Evolutionary conservation across 208 protist species (phyloP).

Genomic region (Crithidia thermophila): DNA sequence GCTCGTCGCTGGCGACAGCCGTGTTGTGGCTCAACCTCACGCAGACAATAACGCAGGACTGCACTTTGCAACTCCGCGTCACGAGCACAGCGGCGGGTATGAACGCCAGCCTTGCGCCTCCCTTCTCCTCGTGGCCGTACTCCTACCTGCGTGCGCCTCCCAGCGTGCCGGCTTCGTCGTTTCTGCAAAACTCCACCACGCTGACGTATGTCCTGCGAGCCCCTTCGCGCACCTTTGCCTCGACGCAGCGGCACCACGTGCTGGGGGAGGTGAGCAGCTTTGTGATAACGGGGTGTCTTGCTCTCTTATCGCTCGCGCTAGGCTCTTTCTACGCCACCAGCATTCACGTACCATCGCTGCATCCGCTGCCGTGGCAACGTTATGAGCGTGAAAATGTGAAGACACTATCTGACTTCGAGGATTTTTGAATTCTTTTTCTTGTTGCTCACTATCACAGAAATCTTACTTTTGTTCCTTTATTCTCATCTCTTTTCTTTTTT

Average conservation of each 20-base stretch:
- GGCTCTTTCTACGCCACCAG: not conserved
- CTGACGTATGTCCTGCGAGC: constrained; percentile 12
- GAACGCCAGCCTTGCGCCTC: constrained; percentile 3
- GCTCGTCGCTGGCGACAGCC: constrained; percentile 13
- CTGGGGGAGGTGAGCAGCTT: constrained; percentile 22
- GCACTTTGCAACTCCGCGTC: constrained; percentile 16
- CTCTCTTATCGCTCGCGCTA: constrained; percentile 1
- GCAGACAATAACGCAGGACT: constrained; percentile 5
- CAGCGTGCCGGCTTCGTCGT: constrained; percentile 6
- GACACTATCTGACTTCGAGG: not conserved
- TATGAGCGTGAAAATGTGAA: constrained; percentile 17
- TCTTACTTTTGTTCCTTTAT: not conserved
- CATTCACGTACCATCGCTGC: constrained; percentile 10
- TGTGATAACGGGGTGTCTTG: constrained; percentile 12
- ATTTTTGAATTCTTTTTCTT: not conserved
- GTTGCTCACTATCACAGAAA: not conserved
- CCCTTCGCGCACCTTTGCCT: not conserved
- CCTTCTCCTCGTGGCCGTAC: constrained; percentile 27
- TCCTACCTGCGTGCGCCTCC: constrained; percentile 16
- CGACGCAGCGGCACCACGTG: not conserved
- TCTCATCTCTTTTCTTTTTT: not conserved
- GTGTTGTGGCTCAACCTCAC: constrained; percentile 24
- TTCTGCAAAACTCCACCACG: constrained; percentile 17
- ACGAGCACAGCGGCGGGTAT: constrained; percentile 2
- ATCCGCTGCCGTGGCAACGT: constrained; percentile 15